These are phyloP conservation scores for Coniferiporia sulphurascens DNA, from an alignment of 1,284 basidiomycete genomes.

Conservation along the genomic window DNA sequence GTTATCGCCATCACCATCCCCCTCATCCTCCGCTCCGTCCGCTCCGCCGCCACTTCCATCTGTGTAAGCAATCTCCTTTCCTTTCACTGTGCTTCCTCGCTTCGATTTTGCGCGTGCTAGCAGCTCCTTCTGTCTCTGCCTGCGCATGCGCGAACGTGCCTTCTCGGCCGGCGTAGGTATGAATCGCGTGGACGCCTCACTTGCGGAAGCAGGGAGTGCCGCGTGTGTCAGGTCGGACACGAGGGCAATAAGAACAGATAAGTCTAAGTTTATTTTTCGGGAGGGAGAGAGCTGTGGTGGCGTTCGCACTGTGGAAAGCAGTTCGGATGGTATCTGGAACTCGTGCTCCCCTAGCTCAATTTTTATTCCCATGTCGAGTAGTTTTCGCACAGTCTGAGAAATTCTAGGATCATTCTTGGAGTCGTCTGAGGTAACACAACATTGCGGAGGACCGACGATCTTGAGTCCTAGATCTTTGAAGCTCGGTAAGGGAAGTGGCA, in stretches of 20 bases:
- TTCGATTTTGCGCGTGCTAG: not conserved
- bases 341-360: slow-evolving; percentile 63
- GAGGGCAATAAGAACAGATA: slow-evolving; percentile 77
- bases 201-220: slow-evolving; percentile 49
- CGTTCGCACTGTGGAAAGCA: slow-evolving; percentile 20
- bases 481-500: not conserved
- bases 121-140: slow-evolving; percentile 16
- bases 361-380: slow-evolving; percentile 59
- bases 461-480: slow-evolving; percentile 3
- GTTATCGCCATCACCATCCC: slow-evolving; percentile 31
- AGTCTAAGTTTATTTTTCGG: slow-evolving; percentile 65
- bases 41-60: not conserved
- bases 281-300: slow-evolving; percentile 40
- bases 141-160: slow-evolving; percentile 50
- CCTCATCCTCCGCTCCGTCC: slow-evolving; percentile 21
- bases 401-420: slow-evolving; percentile 53
- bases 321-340: slow-evolving; percentile 19
- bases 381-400: slow-evolving; percentile 46
- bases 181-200: slow-evolving; percentile 60
- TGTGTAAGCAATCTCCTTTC: not conserved
- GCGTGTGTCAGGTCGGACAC: slow-evolving; percentile 80
- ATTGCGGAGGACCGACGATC: not conserved
- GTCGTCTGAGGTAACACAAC: slow-evolving; percentile 18
- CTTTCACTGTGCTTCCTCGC: slow-evolving; percentile 9
- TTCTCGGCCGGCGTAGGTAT: slow-evolving; percentile 49